A percentile compares a stretch with the other conserved stretches of the same genome.
These are phyloP conservation scores for Auriscalpium microsporum DNA, from an alignment of 768 basidiomycete genomes.

Conservation along the genomic window DNA sequence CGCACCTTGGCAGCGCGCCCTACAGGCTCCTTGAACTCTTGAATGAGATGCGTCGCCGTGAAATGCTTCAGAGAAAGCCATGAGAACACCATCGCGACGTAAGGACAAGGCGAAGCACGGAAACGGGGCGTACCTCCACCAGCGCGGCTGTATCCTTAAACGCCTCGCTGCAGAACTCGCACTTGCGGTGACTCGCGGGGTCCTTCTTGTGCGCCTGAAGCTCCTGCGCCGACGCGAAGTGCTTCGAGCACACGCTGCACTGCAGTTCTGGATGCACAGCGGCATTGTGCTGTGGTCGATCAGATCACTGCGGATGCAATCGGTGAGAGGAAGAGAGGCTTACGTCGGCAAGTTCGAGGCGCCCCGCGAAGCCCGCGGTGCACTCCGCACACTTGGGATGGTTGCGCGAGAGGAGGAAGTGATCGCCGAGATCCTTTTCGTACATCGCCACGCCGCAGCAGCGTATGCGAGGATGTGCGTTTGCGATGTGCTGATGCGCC, in stretches of 20 bases:
- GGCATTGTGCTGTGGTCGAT: not conserved
- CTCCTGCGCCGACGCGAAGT: not conserved
- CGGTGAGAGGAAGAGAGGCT: not conserved
- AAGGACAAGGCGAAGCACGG: too few relatives aligned
- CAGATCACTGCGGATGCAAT: not conserved
- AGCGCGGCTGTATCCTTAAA: not conserved
- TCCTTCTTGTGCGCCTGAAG: not conserved
- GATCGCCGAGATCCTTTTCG: not conserved
- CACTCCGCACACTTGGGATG: not conserved
- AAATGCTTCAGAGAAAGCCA: not conserved
- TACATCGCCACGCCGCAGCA: constrained; percentile 2
- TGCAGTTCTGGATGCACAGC: not conserved
- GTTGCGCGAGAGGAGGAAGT: not conserved
- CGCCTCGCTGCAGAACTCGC: constrained; percentile 2
- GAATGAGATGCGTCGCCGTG: not conserved
- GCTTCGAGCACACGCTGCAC: not conserved
- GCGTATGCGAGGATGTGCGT: not conserved
- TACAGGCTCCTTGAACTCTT: not conserved
- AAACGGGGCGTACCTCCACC: not conserved
- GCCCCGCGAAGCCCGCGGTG: not conserved
- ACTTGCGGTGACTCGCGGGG: not conserved
- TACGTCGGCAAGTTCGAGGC: not conserved
- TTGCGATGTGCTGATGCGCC: not conserved
- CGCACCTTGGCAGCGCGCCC: not conserved
- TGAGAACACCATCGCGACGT: too few relatives aligned